Evolutionary conservation across 345 rosid genomes (phyloP).

Genomic region (Leavenworthia alabamica): DNA sequence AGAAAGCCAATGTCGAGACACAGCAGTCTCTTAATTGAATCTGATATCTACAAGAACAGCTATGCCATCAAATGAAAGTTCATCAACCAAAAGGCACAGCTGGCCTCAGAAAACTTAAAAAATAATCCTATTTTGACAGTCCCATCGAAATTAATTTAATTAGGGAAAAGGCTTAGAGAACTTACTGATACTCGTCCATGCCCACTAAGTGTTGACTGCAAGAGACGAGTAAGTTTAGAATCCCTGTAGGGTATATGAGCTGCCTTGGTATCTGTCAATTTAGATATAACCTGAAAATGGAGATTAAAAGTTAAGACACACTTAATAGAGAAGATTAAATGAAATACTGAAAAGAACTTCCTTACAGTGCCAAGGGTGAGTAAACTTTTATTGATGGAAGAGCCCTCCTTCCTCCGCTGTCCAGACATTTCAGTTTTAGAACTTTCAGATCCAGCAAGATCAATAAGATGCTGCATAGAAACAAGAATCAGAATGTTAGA

Average conservation of each 20-base stretch:
- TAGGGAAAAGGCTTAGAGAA: not conserved
- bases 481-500: slow-evolving; percentile 12
- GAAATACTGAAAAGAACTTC: slow-evolving; percentile 18
- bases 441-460: slow-evolving; percentile 99
- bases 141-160: not conserved
- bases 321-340: not conserved
- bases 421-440: slow-evolving; percentile 98
- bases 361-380: slow-evolving; percentile 98
- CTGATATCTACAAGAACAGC: not conserved
- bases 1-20: slow-evolving; percentile 9
- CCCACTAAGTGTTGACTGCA: slow-evolving; percentile 95
- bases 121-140: slow-evolving; percentile 1
- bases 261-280: slow-evolving; percentile 92
- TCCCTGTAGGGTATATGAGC: slow-evolving; percentile 99
- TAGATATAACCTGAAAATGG: slow-evolving; percentile 78
- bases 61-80: slow-evolving; percentile 10
- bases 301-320: slow-evolving; percentile 15
- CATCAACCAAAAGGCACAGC: not conserved
- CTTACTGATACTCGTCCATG: slow-evolving; percentile 99
- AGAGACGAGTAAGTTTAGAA: slow-evolving; percentile 96
- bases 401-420: slow-evolving; percentile 91
- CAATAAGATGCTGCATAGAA: slow-evolving; percentile 78
- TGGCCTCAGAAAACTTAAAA: not conserved
- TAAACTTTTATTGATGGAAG: slow-evolving; percentile 98
- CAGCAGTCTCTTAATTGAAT: slow-evolving; percentile 1